Conservation (phyloP, 192 early-diverging fungal species). For the Backusella macrospora region DNA sequence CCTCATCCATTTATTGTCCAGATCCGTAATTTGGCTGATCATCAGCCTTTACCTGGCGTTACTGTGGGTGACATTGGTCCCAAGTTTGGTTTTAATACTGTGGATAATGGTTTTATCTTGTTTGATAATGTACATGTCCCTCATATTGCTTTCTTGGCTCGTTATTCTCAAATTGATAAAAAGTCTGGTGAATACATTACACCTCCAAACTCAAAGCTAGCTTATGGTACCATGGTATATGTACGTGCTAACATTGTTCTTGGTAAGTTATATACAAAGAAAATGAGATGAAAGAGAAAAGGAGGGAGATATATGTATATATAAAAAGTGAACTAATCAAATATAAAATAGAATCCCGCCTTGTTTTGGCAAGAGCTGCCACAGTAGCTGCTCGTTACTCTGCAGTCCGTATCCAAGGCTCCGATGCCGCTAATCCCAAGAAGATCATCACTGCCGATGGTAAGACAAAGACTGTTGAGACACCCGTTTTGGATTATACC, state of each 20-base stretch:
- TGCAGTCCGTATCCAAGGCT: conserved; percentile 52
- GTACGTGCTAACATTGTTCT: conserved; percentile 61
- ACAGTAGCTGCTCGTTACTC: conserved; percentile 54
- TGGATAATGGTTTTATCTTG: conserved; percentile 40
- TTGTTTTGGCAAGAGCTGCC: conserved; percentile 49
- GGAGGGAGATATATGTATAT: too few species aligned
- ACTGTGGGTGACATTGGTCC: conserved; percentile 68
- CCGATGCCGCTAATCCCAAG: conserved; percentile 46
- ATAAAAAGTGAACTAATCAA: background rate
- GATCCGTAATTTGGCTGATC: conserved; percentile 59
- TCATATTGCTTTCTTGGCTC: conserved; percentile 62
- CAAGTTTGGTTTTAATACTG: conserved; percentile 51
- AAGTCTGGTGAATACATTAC: conserved; percentile 57
- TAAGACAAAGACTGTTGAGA: conserved; percentile 38
- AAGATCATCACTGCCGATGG: background rate
- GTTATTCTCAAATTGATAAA: conserved; percentile 58
- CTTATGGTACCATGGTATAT: conserved; percentile 70
- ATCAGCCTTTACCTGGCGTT: conserved; percentile 61
- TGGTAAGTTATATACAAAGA: conserved; percentile 13
- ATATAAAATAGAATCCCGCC: conserved; percentile 37
- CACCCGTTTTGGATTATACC: conserved; percentile 55
- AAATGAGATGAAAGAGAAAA: background rate
- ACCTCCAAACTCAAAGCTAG: conserved; percentile 61
- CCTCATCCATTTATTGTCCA: conserved; percentile 72
- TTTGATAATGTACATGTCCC: conserved; percentile 59